Evolutionary conservation across 495 filamentous ascomycete genomes (phyloP), one percentile per base, ranked within the genome.

Genomic region (Clohesyomyces aquaticus): DNA sequence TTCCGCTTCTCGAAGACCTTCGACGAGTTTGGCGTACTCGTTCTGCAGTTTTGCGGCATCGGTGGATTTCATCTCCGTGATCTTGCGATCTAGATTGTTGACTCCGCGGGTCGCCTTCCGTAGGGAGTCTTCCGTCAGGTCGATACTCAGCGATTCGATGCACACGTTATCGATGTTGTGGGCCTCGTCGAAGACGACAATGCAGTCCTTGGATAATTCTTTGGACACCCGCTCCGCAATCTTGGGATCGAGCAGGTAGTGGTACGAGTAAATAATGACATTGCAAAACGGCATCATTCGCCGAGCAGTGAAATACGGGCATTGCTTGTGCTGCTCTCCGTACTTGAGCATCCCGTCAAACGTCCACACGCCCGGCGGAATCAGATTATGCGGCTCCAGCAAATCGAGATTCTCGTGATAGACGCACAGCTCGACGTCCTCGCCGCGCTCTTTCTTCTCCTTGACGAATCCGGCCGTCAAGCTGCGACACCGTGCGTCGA

Each of bases 151-250:
- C 12, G 94, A 96, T 69, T 99, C 94, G 63, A 99, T 99, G 74
- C 95, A 98, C 52, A 99, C 94, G 74, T 99, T 99, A 80, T 99
- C 94, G 69, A 99, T 99, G 65, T 99, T 99, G 76, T 99, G 94
- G 19, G 94, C 94, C 70, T 99, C 94, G 72, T 99, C 94, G 67
- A 99, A 99, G 14, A 99, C 95, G 16, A 99, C 90, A 26, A 99
- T 99, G 72, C 92, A 96, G 73, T 99, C 94, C 63, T 96, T 98
- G 4, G 94, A 96, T 4, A 99, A 82, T 69, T 99, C 93, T 73
- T 89, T 91, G 0, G 95, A 98, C 2, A 99, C 94, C 52, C 94
- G 82, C 73, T 99, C 94, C 22, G 94, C 93, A 68, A 99, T 99
- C 77, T 99, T 98, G 9, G 94, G 94, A 71, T 99, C 94, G 1